phyloP scores from a whole-genome alignment of 1,139 yeast species.

The Zygoascus meyerae region DNA sequence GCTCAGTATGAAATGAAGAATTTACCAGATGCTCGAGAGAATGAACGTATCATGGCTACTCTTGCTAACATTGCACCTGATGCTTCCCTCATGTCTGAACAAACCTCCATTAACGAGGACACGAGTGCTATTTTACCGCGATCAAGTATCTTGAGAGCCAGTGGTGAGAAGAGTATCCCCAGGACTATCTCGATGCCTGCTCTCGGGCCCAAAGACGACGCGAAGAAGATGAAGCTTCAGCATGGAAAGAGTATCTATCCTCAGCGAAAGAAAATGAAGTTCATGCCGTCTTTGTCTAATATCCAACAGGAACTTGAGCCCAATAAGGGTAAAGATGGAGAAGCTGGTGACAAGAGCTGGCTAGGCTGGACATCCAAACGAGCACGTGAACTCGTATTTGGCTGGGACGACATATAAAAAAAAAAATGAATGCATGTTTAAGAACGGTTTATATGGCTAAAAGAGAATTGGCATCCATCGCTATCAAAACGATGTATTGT shows the following conservation, averaged over 20 bases:
- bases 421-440: too few species aligned
- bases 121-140: neutral
- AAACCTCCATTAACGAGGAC: neutral
- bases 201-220: slow-evolving; percentile 10
- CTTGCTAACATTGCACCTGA: neutral
- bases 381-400: slow-evolving; percentile 42
- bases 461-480: too few species aligned
- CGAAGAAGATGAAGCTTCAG: neutral
- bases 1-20: slow-evolving; percentile 1
- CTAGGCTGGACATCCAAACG: slow-evolving; percentile 32
- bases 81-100: slow-evolving; percentile 3
- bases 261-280: slow-evolving; percentile 5
- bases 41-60: neutral
- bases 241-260: neutral
- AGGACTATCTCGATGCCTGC: slow-evolving; percentile 30
- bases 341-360: slow-evolving; percentile 26
- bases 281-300: slow-evolving; percentile 6
- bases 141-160: neutral
- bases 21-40: neutral
- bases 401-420: slow-evolving; percentile 47
- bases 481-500: neutral
- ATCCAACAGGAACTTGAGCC: neutral
- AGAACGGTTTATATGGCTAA: too few species aligned
- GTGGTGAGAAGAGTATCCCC: slow-evolving; percentile 15
- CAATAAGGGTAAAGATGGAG: neutral